Base-by-base conservation (phyloP, 805 yeast genomes). In the Zygotorulaspora chibaensis region DNA sequence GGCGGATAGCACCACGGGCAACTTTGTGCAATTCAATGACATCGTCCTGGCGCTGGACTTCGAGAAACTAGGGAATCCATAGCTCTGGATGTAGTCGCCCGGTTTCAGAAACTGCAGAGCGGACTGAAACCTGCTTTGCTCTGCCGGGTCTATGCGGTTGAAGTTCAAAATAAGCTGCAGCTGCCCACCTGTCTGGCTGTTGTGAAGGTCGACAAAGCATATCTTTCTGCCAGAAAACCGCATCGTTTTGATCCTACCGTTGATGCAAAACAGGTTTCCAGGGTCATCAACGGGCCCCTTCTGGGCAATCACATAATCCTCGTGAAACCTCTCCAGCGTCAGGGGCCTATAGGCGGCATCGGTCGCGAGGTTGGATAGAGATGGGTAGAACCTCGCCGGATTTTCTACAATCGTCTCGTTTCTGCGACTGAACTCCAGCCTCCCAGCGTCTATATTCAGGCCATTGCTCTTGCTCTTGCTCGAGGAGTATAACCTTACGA, bases 31-130 rank as follows among this genome's bases (percentile, higher is more conserved):
- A 51, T 84, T 79, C 42, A 91, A 58, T 1, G 96, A 83, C 7
- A 89, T 67, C 53, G 90, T 96, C 35, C 30, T 45, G 28, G 43
- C 43, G 16, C 44, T 43, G 16, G 53, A 50, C 44, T 82, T 80
- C 0, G 97, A 87, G 2, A 76, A 62, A 20, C 91, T 87, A 0
- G 96, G 89, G 18, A 55, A 60, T 0, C 99, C 99, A 2, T 65
- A 56, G 18, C 83, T 79, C 7, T 77, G 67, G 3, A 91, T 67
- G 36, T 74, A 76, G 58, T 91, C 99, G 0, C 96, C 96, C 17
- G 76, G 75, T 39, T 83, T 72, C 33, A 88, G 65, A 26, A 67
- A 59, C 34, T 46, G 43, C 26, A 53, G 40, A 8, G 34, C 29
- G 11, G 35, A 11, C 10, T 38, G 35, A 23, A 34, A 38, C 12